These are phyloP conservation scores for Phytophthora brassicae DNA, from an alignment of 352 stramenopile species.

Conservation along the genomic window DNA sequence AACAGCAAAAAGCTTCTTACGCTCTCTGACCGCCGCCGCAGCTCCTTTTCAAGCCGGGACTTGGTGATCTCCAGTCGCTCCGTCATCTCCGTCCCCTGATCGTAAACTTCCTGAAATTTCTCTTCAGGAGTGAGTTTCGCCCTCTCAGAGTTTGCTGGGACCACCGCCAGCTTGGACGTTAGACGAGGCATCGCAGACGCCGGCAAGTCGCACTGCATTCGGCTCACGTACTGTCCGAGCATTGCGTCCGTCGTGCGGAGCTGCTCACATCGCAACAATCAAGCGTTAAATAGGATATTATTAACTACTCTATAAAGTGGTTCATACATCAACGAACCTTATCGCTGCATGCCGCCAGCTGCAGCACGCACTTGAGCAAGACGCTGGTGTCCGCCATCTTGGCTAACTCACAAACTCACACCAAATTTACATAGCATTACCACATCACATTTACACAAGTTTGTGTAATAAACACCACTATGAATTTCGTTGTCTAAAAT, in stretches of 20 bases:
- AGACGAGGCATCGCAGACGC: conserved; percentile 51
- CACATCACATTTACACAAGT: neutral
- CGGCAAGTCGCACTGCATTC: conserved; percentile 44
- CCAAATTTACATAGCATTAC: too few relatives aligned
- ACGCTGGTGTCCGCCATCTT: conserved; percentile 56
- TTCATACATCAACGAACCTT: conserved; percentile 38
- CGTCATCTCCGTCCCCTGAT: conserved; percentile 56
- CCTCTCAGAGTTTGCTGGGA: conserved; percentile 38
- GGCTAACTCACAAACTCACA: neutral
- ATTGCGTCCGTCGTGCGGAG: conserved; percentile 58
- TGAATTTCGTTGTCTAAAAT: neutral
- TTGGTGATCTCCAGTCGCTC: conserved; percentile 73
- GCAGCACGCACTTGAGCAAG: conserved; percentile 75
- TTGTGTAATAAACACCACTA: neutral
- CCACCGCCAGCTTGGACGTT: conserved; percentile 62
- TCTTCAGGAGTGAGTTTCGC: conserved; percentile 41
- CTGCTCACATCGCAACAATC: conserved; percentile 19
- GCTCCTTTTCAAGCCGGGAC: conserved; percentile 62
- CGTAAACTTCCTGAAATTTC: conserved; percentile 57
- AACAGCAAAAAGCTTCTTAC: conserved; percentile 4
- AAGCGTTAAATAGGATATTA: neutral
- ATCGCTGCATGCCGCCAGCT: conserved; percentile 72
- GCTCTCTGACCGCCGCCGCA: conserved; percentile 52
- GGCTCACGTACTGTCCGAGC: conserved; percentile 40
- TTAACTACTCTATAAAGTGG: neutral